phyloP scores from a whole-genome alignment of 1,284 basidiomycete species.

The Ganoderma meredithae region DNA sequence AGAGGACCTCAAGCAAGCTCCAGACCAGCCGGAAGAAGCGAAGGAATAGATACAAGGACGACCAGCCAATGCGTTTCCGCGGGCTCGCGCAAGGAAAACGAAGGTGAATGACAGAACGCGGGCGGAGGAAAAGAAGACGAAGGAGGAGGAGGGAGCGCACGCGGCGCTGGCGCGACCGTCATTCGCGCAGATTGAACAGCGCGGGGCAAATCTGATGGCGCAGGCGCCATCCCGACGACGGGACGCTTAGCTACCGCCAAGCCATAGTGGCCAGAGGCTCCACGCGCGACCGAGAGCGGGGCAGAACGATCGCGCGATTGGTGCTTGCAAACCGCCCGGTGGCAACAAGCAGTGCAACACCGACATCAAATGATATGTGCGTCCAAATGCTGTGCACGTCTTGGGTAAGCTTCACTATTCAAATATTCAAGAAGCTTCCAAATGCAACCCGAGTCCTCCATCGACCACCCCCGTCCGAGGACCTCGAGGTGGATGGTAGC shows the following conservation, averaged over 20 bases:
- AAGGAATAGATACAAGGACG: constrained; percentile 9
- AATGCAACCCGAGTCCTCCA: not conserved
- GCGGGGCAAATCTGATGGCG: constrained; percentile 12
- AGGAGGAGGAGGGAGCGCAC: constrained; percentile 6
- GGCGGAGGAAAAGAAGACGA: constrained; percentile 17
- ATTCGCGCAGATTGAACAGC: constrained; percentile 2
- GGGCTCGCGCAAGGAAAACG: constrained; percentile 21
- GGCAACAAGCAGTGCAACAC: constrained; percentile 8
- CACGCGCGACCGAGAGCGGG: not conserved
- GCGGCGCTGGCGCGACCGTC: not conserved
- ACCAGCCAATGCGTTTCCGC: constrained; percentile 27
- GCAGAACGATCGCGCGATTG: not conserved
- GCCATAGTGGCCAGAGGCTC: not conserved
- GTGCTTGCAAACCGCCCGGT: not conserved
- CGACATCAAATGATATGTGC: constrained; percentile 12
- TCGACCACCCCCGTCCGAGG: not conserved
- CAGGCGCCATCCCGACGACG: constrained; percentile 4
- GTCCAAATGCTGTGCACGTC: not conserved
- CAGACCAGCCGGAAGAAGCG: constrained; percentile 31
- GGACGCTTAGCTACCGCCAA: not conserved
- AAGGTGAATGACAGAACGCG: constrained; percentile 15
- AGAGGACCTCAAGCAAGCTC: constrained; percentile 28
- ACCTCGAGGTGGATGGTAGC: not conserved
- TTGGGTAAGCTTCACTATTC: not conserved
- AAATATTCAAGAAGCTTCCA: not conserved